phyloP scores from a whole-genome alignment of 495 filamentous ascomycete genomes.

The Tuber aestivum region DNA sequence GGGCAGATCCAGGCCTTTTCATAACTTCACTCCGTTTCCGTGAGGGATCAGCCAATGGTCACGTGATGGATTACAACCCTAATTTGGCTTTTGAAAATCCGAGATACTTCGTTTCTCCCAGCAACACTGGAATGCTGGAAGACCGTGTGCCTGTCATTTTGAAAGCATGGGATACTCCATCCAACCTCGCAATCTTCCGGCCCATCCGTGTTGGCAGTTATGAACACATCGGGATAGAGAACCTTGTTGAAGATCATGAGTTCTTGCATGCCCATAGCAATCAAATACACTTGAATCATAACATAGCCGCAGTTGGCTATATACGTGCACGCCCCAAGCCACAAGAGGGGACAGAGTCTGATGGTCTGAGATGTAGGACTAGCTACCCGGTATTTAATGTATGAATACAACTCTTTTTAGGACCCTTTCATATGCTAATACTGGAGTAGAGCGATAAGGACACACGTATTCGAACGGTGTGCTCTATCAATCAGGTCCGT shows the following conservation, averaged over 20 bases:
- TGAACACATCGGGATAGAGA: slow-evolving; percentile 1
- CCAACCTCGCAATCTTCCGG: background rate
- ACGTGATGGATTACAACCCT: background rate
- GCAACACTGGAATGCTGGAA: slow-evolving; percentile 1
- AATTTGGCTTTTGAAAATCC: background rate
- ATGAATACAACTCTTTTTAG: background rate
- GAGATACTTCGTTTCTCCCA: background rate
- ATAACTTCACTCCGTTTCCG: background rate
- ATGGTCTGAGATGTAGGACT: background rate
- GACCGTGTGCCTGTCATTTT: background rate
- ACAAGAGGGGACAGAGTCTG: background rate
- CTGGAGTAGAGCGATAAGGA: background rate
- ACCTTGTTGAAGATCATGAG: background rate
- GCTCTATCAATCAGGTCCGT: background rate
- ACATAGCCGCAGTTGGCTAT: background rate
- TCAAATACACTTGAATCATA: background rate
- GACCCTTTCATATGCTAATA: background rate
- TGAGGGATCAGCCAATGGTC: background rate
- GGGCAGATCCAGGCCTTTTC: background rate
- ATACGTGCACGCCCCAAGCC: background rate
- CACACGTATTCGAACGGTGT: background rate
- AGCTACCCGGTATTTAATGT: background rate
- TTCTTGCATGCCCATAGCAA: background rate
- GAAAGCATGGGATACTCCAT: background rate
- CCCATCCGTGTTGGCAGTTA: background rate